These are phyloP conservation scores for Rhizophagus clarus DNA, from an alignment of 192 early-diverging fungal species.

Conservation along the genomic window DNA sequence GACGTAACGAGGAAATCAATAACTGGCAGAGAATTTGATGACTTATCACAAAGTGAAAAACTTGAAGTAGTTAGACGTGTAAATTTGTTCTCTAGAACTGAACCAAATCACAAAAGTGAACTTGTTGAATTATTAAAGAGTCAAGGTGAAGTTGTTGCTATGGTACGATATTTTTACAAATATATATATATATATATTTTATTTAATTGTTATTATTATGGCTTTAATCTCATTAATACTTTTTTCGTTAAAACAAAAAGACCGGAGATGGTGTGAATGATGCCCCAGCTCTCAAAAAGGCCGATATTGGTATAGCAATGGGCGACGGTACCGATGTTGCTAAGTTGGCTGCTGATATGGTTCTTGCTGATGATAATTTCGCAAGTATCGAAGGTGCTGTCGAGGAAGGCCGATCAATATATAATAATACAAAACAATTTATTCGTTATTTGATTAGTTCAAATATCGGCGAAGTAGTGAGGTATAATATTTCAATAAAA, in stretches of 20 bases:
- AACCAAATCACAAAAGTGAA: constrained; percentile 94
- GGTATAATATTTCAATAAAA: constrained; percentile 32
- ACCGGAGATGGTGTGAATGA: constrained; percentile 99
- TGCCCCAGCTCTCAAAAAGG: constrained; percentile 95
- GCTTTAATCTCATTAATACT: not conserved
- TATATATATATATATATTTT: not conserved
- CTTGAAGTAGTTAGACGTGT: constrained; percentile 70
- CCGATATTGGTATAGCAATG: constrained; percentile 99
- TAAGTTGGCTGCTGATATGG: constrained; percentile 97
- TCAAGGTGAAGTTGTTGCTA: constrained; percentile 83
- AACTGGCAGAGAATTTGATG: constrained; percentile 97
- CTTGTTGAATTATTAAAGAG: constrained; percentile 90
- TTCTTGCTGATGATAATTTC: constrained; percentile 99
- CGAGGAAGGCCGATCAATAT: constrained; percentile 96
- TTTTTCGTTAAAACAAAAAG: constrained; percentile 24
- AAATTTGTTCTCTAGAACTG: constrained; percentile 90
- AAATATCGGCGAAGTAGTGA: constrained; percentile 99
- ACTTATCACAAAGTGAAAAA: constrained; percentile 75
- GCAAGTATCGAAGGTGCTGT: constrained; percentile 97
- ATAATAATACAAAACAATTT: constrained; percentile 99
- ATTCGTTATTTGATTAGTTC: constrained; percentile 97
- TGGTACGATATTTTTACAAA: constrained; percentile 48
- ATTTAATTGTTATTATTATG: not conserved
- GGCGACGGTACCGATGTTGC: constrained; percentile 98
- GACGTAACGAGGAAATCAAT: constrained; percentile 68